Base-by-base conservation (phyloP, 805 yeast species). In the Yarrowia deformans region DNA sequence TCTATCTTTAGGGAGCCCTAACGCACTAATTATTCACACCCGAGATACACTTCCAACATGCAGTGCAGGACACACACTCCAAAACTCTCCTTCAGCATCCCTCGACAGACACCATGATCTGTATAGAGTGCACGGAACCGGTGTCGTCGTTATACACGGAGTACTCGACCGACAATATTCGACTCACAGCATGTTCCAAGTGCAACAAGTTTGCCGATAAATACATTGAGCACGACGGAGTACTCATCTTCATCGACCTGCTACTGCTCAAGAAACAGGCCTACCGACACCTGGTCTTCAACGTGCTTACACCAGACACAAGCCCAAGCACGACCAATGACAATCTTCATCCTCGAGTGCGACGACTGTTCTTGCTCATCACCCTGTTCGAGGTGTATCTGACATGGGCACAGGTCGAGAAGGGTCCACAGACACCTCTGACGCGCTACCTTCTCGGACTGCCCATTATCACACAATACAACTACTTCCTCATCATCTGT, bases 331-430 rank as follows among this genome's bases (percentile, higher is more conserved):
- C 60, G 14, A 29, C 54, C 19, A 69, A 32, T 12, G 63, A 40
- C 42, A 52, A 43, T 13, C 49, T 66, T 3, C 69, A 52, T 12
- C 69, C 69, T 18, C 61, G 69, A 14, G 69, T 66, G 2, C 14
- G 61, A 13, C 78, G 94, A 39, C 78, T 90, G 45, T 79, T 90
- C 72, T 72, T 90, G 3, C 81, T 94, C 46, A 82, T 90, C 67
- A 80, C 90, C 0, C 82, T 95, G 16, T 92, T 94, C 74, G 98
- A 95, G 73, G 94, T 94, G 5, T 95, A 95, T 76, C 78, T 95
- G 67, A 88, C 87, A 1, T 95, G 99, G 98, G 97, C 97, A 0
- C 86, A 88, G 69, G 93, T 90, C 71, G 99, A 94, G 77, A 87
- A 85, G 72, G 74, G 75, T 48, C 71, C 75, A 40, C 77, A 73